Evolutionary conservation across 768 basidiomycete species (phyloP).

Genomic region (Calocybe gangraenosa): DNA sequence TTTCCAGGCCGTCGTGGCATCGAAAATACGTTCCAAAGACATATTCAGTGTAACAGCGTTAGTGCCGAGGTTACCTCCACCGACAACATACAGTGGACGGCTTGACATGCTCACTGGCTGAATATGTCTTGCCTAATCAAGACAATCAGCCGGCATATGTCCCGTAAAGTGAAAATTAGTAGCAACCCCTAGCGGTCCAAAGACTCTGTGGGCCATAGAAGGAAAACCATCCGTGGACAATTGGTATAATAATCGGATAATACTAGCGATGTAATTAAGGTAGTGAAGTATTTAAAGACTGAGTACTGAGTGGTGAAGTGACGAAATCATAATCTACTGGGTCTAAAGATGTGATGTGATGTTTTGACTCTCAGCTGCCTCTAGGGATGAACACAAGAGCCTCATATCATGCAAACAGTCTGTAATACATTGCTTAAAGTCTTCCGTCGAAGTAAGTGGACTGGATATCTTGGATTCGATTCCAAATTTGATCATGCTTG

Average conservation of each 20-base stretch:
- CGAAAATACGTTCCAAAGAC: conserved; percentile 41
- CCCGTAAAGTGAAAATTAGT: too few species aligned
- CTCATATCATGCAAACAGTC: conserved; percentile 71
- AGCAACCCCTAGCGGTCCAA: too few species aligned
- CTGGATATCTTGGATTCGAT: conserved; percentile 85
- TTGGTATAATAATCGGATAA: too few species aligned
- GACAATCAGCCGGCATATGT: too few species aligned
- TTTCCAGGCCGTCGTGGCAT: conserved; percentile 55
- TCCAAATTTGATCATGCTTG: conserved; percentile 82
- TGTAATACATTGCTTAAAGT: conserved; percentile 58
- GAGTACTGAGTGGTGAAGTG: too few species aligned
- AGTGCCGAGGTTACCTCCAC: conserved; percentile 54
- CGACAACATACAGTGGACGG: conserved; percentile 49
- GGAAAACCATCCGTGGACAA: too few species aligned
- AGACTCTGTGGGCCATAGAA: too few species aligned
- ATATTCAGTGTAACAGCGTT: conserved; percentile 37
- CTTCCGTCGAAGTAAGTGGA: conserved; percentile 62
- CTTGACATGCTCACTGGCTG: conserved; percentile 52
- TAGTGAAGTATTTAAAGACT: too few species aligned
- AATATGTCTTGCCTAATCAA: conserved; percentile 46
- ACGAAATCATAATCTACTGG: too few species aligned
- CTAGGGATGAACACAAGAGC: conserved; percentile 36
- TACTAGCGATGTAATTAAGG: too few species aligned
- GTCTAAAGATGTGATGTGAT: conserved; percentile 28
- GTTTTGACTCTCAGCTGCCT: conserved; percentile 17